Percentiles rank a stretch among this genome's conserved stretches.
Evolutionary conservation across 2,329 filamentous ascomycete genomes (phyloP).

Genomic region (Aspergillus alliaceus): DNA sequence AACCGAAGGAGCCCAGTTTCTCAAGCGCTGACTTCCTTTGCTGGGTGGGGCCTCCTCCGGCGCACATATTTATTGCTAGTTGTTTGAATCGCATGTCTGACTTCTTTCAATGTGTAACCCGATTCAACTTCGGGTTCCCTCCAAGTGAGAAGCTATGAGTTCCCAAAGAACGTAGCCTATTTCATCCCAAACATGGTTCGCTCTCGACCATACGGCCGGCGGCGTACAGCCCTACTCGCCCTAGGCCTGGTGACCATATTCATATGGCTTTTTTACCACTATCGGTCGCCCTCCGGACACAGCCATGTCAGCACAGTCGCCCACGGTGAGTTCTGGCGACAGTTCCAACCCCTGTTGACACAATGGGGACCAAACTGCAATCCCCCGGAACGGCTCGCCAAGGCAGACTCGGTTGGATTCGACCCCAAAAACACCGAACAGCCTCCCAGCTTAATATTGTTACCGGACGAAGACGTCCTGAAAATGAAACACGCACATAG

Average conservation of each 20-base stretch:
- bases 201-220: background rate
- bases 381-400: conserved; percentile 19
- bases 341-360: conserved; percentile 28
- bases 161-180: too few species aligned
- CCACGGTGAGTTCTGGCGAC: conserved; percentile 26
- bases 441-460: conserved; percentile 29
- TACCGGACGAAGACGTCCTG: conserved; percentile 25
- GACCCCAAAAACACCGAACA: conserved; percentile 19
- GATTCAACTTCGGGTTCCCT: too few species aligned
- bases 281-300: background rate
- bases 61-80: too few species aligned
- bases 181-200: background rate
- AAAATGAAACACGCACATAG: conserved; percentile 29
- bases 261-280: background rate
- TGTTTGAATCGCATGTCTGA: too few species aligned
- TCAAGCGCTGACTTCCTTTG: too few species aligned
- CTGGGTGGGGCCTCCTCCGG: too few species aligned
- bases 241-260: background rate
- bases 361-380: conserved; percentile 24
- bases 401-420: conserved; percentile 21
- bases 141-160: too few species aligned
- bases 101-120: too few species aligned
- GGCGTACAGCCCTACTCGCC: background rate
- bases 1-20: too few species aligned
- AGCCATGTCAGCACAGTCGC: too few species aligned